Percentiles rank a stretch among this genome's conserved stretches.
These are phyloP conservation scores for Macaranga tanarius DNA, from an alignment of 441 rosid species.

Conservation along the genomic window DNA sequence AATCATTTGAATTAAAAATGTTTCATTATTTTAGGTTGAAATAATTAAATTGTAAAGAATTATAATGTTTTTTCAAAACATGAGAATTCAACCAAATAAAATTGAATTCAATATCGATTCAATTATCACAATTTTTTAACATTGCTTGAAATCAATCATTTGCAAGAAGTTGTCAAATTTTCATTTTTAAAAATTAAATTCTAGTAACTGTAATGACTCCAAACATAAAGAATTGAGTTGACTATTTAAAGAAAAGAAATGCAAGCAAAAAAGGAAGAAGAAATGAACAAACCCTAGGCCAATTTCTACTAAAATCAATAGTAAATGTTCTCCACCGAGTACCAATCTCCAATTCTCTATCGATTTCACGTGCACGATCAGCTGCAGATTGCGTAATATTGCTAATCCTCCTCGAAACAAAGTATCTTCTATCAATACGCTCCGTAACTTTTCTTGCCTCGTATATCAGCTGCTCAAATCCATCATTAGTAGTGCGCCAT, in stretches of 20 bases:
- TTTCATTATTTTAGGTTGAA: no score
- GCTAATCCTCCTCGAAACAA: conserved; percentile 56
- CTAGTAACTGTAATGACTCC: no score
- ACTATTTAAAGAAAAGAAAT: not conserved
- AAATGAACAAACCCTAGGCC: conserved; percentile 62
- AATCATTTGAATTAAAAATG: no score
- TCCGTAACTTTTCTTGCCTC: conserved; percentile 83
- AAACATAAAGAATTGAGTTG: not conserved
- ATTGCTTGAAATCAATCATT: not conserved
- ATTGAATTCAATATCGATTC: not conserved
- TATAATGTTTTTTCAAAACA: no score
- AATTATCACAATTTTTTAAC: not conserved
- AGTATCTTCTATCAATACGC: conserved; percentile 72
- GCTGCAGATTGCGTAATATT: conserved; percentile 56
- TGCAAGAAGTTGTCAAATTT: no score
- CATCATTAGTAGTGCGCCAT: conserved; percentile 78
- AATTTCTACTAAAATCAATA: conserved; percentile 70
- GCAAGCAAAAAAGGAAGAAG: not conserved
- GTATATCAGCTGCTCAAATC: conserved; percentile 70
- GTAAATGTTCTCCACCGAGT: conserved; percentile 61
- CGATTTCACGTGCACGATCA: conserved; percentile 67
- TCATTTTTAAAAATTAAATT: no score
- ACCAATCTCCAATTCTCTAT: conserved; percentile 65
- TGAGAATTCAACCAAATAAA: no score
- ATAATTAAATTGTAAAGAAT: no score